Percentiles rank a stretch among this genome's conserved stretches.
phyloP scores from a whole-genome alignment of 1,284 basidiomycete genomes.

The Pyrrhoderma noxium region DNA sequence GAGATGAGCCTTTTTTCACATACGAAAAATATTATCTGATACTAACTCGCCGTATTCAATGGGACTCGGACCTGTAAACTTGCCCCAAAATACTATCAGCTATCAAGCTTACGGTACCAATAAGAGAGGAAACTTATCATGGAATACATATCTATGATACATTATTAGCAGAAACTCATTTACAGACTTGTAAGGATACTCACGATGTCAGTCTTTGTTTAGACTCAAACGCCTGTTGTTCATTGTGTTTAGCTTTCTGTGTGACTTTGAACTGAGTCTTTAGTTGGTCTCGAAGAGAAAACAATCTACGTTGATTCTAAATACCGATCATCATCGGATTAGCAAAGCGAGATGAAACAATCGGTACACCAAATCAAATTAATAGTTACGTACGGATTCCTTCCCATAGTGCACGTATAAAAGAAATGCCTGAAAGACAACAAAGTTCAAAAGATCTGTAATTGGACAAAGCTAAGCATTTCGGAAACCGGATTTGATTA shows the following conservation, averaged over 20 bases:
- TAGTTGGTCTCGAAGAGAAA: slow-evolving; percentile 43
- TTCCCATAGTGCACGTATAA: slow-evolving; percentile 51
- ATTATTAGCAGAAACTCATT: not conserved
- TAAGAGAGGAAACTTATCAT: slow-evolving; percentile 42
- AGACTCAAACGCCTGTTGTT: slow-evolving; percentile 32
- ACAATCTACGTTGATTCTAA: slow-evolving; percentile 40
- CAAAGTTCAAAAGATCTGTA: slow-evolving; percentile 56
- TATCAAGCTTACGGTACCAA: slow-evolving; percentile 17
- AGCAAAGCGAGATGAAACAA: not conserved
- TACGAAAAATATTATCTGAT: no score
- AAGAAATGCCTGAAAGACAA: slow-evolving; percentile 54
- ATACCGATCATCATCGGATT: not conserved
- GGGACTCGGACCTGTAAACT: slow-evolving; percentile 77
- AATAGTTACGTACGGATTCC: slow-evolving; percentile 33
- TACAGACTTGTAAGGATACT: slow-evolving; percentile 19
- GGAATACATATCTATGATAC: slow-evolving; percentile 63
- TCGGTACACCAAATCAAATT: not conserved
- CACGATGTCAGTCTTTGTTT: slow-evolving; percentile 27
- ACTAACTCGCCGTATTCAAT: slow-evolving; percentile 79
- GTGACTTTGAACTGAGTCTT: slow-evolving; percentile 39
- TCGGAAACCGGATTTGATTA: not conserved
- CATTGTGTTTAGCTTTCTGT: slow-evolving; percentile 46
- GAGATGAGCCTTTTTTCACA: not conserved
- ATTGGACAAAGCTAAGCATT: slow-evolving; percentile 1
- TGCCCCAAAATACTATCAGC: slow-evolving; percentile 18